phyloP scores from a whole-genome alignment of 1,284 basidiomycete genomes.

The Salmacisia buchloeana region DNA sequence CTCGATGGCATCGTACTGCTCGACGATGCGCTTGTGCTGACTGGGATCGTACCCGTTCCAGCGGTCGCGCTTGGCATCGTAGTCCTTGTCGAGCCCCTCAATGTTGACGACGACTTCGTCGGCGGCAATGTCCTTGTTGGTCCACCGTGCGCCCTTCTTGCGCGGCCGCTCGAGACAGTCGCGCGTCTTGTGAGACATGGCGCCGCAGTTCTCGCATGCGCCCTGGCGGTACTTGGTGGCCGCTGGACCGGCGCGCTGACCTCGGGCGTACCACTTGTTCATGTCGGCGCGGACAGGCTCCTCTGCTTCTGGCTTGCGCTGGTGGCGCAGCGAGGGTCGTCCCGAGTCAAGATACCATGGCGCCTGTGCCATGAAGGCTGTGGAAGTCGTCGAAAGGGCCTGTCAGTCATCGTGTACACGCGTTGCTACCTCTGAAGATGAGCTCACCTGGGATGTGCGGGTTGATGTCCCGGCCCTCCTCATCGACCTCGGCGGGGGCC shows the following conservation, averaged over 20 bases:
- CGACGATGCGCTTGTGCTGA: slow-evolving; percentile 77
- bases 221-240: slow-evolving; percentile 95
- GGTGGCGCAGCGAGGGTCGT: slow-evolving; percentile 82
- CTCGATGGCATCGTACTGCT: slow-evolving; percentile 87
- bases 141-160: slow-evolving; percentile 90
- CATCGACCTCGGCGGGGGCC: slow-evolving; percentile 86
- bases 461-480: slow-evolving; percentile 90
- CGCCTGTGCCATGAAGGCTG: slow-evolving; percentile 62
- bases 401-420: neutral
- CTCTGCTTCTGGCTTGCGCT: slow-evolving; percentile 63
- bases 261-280: slow-evolving; percentile 86
- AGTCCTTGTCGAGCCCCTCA: slow-evolving; percentile 58
- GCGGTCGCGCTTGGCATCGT: slow-evolving; percentile 90
- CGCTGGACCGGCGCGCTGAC: slow-evolving; percentile 75
- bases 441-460: slow-evolving; percentile 75
- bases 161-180: slow-evolving; percentile 95
- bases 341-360: slow-evolving; percentile 95
- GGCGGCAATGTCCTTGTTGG: slow-evolving; percentile 78
- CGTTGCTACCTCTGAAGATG: too few relatives aligned
- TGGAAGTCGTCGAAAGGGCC: too few relatives aligned
- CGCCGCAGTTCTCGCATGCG: slow-evolving; percentile 97
- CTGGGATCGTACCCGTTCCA: slow-evolving; percentile 97
- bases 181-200: slow-evolving; percentile 81
- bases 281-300: slow-evolving; percentile 66
- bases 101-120: slow-evolving; percentile 85